Evolutionary conservation across 441 rosid genomes (phyloP).

Genomic region (Oxalis stricta): DNA sequence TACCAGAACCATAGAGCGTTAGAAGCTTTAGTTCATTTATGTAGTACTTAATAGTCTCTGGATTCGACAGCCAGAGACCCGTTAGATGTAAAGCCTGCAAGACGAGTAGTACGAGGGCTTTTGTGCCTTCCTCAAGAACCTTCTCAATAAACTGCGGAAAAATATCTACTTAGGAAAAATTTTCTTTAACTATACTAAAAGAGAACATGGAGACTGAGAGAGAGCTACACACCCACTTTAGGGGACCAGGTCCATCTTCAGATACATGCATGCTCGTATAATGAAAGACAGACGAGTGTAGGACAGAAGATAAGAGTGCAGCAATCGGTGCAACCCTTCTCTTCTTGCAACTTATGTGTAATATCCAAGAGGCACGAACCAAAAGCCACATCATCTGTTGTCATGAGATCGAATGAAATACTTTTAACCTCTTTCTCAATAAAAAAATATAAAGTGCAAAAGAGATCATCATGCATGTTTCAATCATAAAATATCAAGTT

Average conservation of each 20-base stretch:
- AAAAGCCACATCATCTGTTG: constrained; percentile 82
- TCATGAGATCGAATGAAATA: constrained; percentile 1
- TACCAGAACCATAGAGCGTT: constrained; percentile 91
- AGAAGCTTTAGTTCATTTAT: constrained; percentile 73
- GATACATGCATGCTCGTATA: constrained; percentile 54
- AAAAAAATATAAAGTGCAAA: constrained; percentile 1
- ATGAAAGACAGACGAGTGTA: constrained; percentile 62
- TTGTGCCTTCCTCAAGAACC: constrained; percentile 76
- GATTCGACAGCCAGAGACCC: constrained; percentile 76
- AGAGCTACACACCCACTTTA: constrained; percentile 68
- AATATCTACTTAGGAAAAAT: constrained; percentile 7
- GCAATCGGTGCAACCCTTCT: constrained; percentile 90
- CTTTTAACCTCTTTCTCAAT: not conserved
- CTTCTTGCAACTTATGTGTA: constrained; percentile 84
- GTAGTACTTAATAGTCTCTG: constrained; percentile 61
- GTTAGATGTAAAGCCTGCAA: constrained; percentile 87
- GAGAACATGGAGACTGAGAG: constrained; percentile 5
- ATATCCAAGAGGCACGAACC: constrained; percentile 79
- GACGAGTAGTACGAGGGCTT: constrained; percentile 95
- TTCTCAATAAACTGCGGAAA: constrained; percentile 70
- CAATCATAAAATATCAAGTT: too few relatives aligned
- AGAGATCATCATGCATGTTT: too few relatives aligned
- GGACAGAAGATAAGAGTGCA: constrained; percentile 74
- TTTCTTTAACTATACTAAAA: not conserved
- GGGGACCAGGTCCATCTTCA: constrained; percentile 52